Conservation (phyloP, 257 asterid species). For the Nicotiana undulata region DNA sequence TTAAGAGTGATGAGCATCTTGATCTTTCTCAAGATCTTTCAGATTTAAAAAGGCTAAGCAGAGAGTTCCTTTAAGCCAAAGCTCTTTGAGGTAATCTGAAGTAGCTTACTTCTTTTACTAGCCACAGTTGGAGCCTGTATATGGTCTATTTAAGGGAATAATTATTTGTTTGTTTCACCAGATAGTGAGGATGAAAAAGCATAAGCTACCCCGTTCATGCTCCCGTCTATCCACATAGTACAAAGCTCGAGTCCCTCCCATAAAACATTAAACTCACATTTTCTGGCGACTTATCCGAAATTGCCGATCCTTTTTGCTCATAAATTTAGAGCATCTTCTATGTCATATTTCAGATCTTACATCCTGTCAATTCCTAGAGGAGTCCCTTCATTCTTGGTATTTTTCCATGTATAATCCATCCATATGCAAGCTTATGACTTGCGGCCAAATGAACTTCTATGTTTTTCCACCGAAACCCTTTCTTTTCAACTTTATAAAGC, state of each 20-base stretch:
- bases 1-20: background rate
- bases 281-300: background rate
- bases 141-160: background rate
- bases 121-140: background rate
- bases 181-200: too few species aligned
- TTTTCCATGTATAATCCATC: background rate
- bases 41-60: background rate
- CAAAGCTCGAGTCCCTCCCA: background rate
- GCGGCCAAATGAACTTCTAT: background rate
- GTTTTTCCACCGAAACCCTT: background rate
- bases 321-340: background rate
- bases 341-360: background rate
- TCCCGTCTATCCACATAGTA: background rate
- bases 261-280: background rate
- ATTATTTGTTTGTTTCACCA: background rate
- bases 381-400: background rate
- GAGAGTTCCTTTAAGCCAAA: background rate
- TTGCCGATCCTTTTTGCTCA: background rate
- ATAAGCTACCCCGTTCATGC: too few species aligned
- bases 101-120: background rate
- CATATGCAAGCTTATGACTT: background rate
- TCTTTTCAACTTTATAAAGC: background rate
- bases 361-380: background rate
- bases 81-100: background rate
- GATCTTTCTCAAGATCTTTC: constrained; percentile 1